phyloP scores from a whole-genome alignment of 345 rosid species.

The Kandelia obovata region DNA sequence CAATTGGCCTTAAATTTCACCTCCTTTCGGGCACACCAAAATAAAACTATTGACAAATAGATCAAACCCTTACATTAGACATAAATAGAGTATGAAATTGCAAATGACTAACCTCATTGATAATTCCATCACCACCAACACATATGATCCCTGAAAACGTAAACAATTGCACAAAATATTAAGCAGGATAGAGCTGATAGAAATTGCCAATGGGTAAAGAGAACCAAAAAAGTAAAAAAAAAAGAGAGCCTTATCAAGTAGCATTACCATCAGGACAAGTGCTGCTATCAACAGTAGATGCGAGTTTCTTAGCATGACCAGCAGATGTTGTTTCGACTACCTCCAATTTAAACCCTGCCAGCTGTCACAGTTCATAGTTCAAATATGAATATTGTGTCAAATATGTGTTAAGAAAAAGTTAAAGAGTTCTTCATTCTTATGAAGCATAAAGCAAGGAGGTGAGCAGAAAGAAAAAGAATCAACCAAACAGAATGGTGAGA shows the following conservation, averaged over 20 bases:
- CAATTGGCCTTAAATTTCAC: not conserved
- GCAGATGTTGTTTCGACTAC: conserved; percentile 87
- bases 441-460: no score
- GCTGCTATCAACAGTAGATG: conserved; percentile 82
- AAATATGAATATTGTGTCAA: not conserved
- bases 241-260: conserved; percentile 14
- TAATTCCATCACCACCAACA: conserved; percentile 97
- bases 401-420: no score
- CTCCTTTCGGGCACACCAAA: not conserved
- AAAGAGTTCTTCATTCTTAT: no score
- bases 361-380: conserved; percentile 43
- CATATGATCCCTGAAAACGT: conserved; percentile 78
- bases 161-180: conserved; percentile 20
- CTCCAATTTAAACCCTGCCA: conserved; percentile 94
- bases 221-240: not conserved
- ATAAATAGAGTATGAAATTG: conserved; percentile 5
- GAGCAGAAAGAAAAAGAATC: no score
- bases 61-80: conserved; percentile 6
- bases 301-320: conserved; percentile 84
- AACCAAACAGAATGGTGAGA: no score
- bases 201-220: not conserved
- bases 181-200: conserved; percentile 9
- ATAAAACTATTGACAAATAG: not conserved
- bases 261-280: conserved; percentile 81
- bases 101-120: conserved; percentile 73